phyloP scores from a whole-genome alignment of 208 protist genomes.

The Trypanosoma avium region DNA sequence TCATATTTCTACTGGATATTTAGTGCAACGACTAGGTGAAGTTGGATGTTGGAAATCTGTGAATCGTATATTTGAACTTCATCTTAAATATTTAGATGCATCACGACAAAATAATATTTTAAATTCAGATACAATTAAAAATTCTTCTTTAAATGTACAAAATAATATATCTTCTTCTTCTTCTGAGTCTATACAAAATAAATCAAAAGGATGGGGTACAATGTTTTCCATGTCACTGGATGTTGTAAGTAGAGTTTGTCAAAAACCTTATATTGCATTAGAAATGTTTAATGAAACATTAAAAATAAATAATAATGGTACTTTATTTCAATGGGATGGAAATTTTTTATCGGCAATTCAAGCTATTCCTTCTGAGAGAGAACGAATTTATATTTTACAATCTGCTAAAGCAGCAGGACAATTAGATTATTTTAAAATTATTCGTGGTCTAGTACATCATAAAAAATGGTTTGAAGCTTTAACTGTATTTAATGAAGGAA shows the following conservation, averaged over 20 bases:
- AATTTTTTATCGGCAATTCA: slow-evolving; percentile 58
- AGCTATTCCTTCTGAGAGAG: slow-evolving; percentile 22
- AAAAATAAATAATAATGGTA: slow-evolving; percentile 2
- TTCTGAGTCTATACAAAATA: neutral
- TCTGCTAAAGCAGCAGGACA: slow-evolving; percentile 28
- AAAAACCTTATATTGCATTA: slow-evolving; percentile 25
- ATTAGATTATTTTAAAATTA: slow-evolving; percentile 50
- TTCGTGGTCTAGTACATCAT: slow-evolving; percentile 51
- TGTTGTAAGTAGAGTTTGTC: slow-evolving; percentile 24
- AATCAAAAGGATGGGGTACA: slow-evolving; percentile 39
- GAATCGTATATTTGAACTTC: slow-evolving; percentile 43
- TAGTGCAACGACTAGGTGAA: slow-evolving; percentile 42
- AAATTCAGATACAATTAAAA: neutral
- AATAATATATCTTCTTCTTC: neutral
- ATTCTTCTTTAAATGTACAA: neutral
- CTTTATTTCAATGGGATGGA: slow-evolving; percentile 49
- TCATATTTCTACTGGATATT: slow-evolving; percentile 41
- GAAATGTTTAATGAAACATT: slow-evolving; percentile 20
- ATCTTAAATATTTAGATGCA: slow-evolving; percentile 36
- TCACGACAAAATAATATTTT: too few relatives aligned
- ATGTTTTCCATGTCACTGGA: slow-evolving; percentile 59
- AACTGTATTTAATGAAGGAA: slow-evolving; percentile 33
- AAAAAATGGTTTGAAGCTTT: slow-evolving; percentile 40
- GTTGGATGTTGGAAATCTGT: slow-evolving; percentile 31
- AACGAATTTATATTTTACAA: slow-evolving; percentile 31